Conservation (phyloP, 768 basidiomycete genomes). For the Sutorius australiensis region DNA sequence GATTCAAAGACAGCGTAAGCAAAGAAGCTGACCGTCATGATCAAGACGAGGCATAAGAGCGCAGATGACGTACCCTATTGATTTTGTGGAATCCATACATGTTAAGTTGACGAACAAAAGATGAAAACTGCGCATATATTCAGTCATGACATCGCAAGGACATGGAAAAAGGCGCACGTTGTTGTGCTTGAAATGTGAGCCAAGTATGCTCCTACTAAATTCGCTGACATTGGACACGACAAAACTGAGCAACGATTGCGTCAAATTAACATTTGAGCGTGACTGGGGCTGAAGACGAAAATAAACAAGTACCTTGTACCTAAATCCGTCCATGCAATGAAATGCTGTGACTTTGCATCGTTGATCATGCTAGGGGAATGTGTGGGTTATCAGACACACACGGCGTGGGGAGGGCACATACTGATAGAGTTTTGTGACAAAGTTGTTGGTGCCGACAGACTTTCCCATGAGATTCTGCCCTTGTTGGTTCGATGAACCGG, state of each 20-base stretch:
- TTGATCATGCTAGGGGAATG: slow-evolving; percentile 68
- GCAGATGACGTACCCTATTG: slow-evolving; percentile 58
- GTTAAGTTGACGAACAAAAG: slow-evolving; percentile 91
- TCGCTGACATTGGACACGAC: slow-evolving; percentile 85
- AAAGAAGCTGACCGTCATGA: slow-evolving; percentile 10
- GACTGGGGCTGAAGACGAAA: background rate
- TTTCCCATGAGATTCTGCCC: slow-evolving; percentile 63
- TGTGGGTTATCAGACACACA: background rate
- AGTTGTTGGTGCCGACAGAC: slow-evolving; percentile 69
- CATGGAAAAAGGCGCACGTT: slow-evolving; percentile 49
- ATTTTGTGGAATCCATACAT: slow-evolving; percentile 98
- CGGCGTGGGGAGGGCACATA: slow-evolving; percentile 36
- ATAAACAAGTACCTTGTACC: slow-evolving; percentile 52
- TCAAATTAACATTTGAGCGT: background rate
- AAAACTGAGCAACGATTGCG: slow-evolving; percentile 41
- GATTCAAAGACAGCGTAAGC: background rate
- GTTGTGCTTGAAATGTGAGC: slow-evolving; percentile 88
- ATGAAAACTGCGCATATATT: slow-evolving; percentile 64
- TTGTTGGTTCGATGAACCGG: slow-evolving; percentile 16
- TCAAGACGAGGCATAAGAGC: background rate
- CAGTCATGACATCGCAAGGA: slow-evolving; percentile 4
- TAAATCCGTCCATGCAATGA: slow-evolving; percentile 79
- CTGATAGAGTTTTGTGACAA: slow-evolving; percentile 88
- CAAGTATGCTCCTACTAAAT: slow-evolving; percentile 80
- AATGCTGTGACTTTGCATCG: slow-evolving; percentile 73